These are phyloP conservation scores for Metschnikowia peoriensis DNA, from an alignment of 805 yeast species.

Conservation along the genomic window DNA sequence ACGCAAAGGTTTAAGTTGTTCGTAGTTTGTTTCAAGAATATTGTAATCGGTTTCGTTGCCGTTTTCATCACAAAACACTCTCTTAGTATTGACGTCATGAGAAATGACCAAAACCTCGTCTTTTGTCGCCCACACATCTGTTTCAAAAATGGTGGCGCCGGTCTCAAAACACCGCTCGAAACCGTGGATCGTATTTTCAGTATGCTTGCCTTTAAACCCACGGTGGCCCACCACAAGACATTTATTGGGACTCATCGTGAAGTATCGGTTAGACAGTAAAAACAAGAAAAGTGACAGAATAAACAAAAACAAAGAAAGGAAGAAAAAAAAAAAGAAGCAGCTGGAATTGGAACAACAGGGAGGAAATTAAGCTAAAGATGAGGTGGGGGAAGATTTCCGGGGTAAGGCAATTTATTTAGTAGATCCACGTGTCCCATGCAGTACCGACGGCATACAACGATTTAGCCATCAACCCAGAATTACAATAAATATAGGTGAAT, in stretches of 20 bases:
- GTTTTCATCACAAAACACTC: constrained; percentile 34
- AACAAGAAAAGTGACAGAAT: background rate
- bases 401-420: too few relatives aligned
- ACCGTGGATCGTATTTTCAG: constrained; percentile 41
- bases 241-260: background rate
- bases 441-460: background rate
- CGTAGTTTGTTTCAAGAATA: constrained; percentile 32
- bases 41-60: constrained; percentile 36
- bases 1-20: constrained; percentile 19
- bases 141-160: constrained; percentile 41
- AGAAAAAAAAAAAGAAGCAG: background rate
- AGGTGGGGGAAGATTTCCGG: too few relatives aligned
- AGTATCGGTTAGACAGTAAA: background rate
- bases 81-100: constrained; percentile 39
- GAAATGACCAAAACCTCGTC: constrained; percentile 40
- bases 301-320: background rate
- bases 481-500: too few relatives aligned
- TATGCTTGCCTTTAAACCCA: constrained; percentile 40
- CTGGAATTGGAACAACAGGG: too few relatives aligned
- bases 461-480: background rate
- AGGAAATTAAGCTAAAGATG: too few relatives aligned
- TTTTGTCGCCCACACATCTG: constrained; percentile 41
- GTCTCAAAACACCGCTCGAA: constrained; percentile 35
- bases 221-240: constrained; percentile 40
- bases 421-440: background rate